phyloP scores from a whole-genome alignment of 441 rosid genomes.

The Croton laevigatus region DNA sequence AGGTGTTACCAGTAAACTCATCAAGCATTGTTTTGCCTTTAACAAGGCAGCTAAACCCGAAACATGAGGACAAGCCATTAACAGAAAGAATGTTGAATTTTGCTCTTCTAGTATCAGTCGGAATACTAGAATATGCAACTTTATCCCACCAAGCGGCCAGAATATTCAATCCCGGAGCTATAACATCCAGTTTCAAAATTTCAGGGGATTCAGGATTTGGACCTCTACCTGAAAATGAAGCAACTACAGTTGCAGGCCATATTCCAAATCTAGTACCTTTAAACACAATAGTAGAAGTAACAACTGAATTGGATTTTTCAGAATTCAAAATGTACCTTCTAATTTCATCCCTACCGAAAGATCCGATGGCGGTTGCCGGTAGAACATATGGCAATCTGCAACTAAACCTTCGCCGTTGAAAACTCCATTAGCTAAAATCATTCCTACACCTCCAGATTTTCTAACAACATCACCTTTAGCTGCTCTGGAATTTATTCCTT shows the following conservation, averaged over 20 bases:
- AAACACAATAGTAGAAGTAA: slow-evolving; percentile 58
- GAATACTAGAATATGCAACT: slow-evolving; percentile 62
- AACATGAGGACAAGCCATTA: slow-evolving; percentile 85
- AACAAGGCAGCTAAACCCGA: slow-evolving; percentile 80
- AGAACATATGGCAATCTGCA: slow-evolving; percentile 74
- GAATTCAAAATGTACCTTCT: slow-evolving; percentile 48
- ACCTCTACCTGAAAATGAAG: slow-evolving; percentile 80
- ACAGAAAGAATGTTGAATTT: slow-evolving; percentile 78
- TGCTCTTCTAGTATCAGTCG: slow-evolving; percentile 50
- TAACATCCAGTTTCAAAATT: slow-evolving; percentile 69
- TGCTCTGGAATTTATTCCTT: slow-evolving; percentile 69
- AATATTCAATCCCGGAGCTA: slow-evolving; percentile 79
- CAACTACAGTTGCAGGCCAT: slow-evolving; percentile 74
- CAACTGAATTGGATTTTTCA: slow-evolving; percentile 32
- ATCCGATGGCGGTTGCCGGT: slow-evolving; percentile 71
- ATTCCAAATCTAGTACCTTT: slow-evolving; percentile 63
- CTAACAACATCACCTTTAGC: slow-evolving; percentile 75
- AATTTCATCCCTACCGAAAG: slow-evolving; percentile 57
- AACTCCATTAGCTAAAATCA: slow-evolving; percentile 74
- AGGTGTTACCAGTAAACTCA: slow-evolving; percentile 59
- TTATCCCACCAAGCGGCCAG: slow-evolving; percentile 78
- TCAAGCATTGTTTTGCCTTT: slow-evolving; percentile 62
- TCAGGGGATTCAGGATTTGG: slow-evolving; percentile 72
- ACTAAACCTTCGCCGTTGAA: slow-evolving; percentile 80
- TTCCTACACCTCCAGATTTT: slow-evolving; percentile 75